A percentile compares a stretch with the other conserved stretches of the same genome.
Evolutionary conservation across 2,329 filamentous ascomycete genomes (phyloP).

Genomic region (Elsinoe arachidis): DNA sequence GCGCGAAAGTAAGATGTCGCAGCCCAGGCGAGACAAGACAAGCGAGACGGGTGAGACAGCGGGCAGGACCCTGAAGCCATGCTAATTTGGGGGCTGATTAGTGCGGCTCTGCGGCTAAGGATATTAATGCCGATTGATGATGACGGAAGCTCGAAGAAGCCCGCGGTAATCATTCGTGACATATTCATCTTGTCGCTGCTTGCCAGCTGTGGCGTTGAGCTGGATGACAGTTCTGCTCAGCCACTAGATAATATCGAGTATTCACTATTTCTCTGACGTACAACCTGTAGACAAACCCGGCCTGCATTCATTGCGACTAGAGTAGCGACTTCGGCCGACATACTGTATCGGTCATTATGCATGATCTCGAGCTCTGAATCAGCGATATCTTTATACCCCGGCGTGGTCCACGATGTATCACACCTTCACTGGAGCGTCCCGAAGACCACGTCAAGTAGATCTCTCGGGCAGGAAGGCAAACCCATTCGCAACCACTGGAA

Average conservation of each 20-base stretch:
- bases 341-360: too few species aligned
- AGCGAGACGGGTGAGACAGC: background rate
- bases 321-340: too few species aligned
- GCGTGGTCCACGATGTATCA: conserved; percentile 59
- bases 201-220: too few species aligned
- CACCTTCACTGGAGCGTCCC: conserved; percentile 80
- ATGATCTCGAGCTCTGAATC: too few species aligned
- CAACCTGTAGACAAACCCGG: too few species aligned
- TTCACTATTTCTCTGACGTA: too few species aligned
- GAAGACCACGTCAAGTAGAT: conserved; percentile 84
- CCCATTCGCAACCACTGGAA: conserved; percentile 53
- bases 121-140: background rate
- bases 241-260: too few species aligned
- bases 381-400: too few species aligned
- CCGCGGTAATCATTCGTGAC: conserved; percentile 1
- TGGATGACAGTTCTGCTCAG: too few species aligned
- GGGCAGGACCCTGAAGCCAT: background rate
- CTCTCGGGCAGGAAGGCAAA: conserved; percentile 77
- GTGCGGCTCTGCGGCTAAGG: conserved; percentile 6
- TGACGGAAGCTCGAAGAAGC: conserved; percentile 10
- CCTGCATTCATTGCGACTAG: too few species aligned
- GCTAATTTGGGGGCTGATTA: background rate
- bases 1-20: too few species aligned
- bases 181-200: background rate
- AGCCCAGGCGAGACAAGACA: background rate